Conservation (phyloP, 768 basidiomycete species). For the Punctularia strigosozonata region DNA sequence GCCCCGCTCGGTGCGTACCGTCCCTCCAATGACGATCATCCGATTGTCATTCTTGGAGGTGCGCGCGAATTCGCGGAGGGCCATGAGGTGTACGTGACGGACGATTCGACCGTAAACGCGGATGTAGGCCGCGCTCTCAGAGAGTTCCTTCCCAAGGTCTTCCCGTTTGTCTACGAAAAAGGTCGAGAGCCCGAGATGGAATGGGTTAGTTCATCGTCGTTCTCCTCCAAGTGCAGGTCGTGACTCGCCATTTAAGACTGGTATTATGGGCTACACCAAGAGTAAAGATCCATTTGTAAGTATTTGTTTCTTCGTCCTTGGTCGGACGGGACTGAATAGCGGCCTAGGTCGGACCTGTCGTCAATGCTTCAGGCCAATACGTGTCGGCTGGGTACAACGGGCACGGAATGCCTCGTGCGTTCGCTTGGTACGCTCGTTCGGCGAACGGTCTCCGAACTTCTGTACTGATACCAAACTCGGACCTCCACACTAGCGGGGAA, state of each 20-base stretch:
- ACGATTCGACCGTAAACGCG: slow-evolving; percentile 45
- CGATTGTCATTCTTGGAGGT: slow-evolving; percentile 67
- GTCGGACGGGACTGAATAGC: not conserved
- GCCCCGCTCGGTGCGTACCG: no score
- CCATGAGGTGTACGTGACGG: slow-evolving; percentile 40
- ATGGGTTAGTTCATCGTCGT: slow-evolving; percentile 43
- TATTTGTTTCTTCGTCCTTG: slow-evolving; percentile 3
- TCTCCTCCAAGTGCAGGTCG: slow-evolving; percentile 1
- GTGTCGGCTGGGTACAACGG: slow-evolving; percentile 65
- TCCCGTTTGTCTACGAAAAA: slow-evolving; percentile 38
- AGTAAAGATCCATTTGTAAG: slow-evolving; percentile 57
- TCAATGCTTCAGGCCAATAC: slow-evolving; percentile 45
- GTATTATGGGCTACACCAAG: slow-evolving; percentile 70
- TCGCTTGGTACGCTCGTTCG: slow-evolving; percentile 39
- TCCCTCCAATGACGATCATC: slow-evolving; percentile 23
- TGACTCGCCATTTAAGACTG: slow-evolving; percentile 32
- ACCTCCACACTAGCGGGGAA: slow-evolving; percentile 41
- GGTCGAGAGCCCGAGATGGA: slow-evolving; percentile 57
- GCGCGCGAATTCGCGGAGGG: slow-evolving; percentile 33
- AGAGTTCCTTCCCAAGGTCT: slow-evolving; percentile 47
- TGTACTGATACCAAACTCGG: slow-evolving; percentile 1
- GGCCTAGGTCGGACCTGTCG: slow-evolving; percentile 57
- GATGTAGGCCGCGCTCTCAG: slow-evolving; percentile 37
- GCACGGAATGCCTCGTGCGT: slow-evolving; percentile 74
- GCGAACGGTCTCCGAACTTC: not conserved